Evolutionary conservation across 805 yeast genomes (phyloP), one percentile per base, ranked within the genome.

Genomic region (Cyberlindnera saturnus): DNA sequence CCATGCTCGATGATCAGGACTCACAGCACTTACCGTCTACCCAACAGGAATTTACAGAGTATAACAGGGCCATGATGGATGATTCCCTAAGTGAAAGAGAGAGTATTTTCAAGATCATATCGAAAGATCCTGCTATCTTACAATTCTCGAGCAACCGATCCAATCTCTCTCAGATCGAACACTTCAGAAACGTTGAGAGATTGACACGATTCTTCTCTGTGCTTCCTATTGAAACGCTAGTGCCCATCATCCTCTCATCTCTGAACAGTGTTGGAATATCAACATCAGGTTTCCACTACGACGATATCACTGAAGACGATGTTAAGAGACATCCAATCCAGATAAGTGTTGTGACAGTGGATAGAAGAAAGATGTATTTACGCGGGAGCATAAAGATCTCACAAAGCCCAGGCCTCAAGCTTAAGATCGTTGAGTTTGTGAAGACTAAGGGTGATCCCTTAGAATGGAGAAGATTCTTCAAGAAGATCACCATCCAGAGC

Each of bases 391-490:
- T 79, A 38, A 65, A 64, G 23, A 66, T 79, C 10, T 56, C 65
- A 3, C 59, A 62, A 32, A 55, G 74, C 1, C 70, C 66, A 29
- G 64, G 65, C 26, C 51, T 64, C 41, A 38, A 30, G 38, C 63
- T 73, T 41, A 70, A 74, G 44, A 74, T 71, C 40, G 67, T 82
- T 0, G 77, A 73, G 41, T 81, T 82, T 51, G 60, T 72, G 32
- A 77, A 77, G 50, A 64, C 71, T 3, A 70, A 71, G 31, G 86
- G 85, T 0, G 88, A 82, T 61, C 88, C 89, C 0, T 56, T 82
- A 34, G 89, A 82, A 57, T 82, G 89, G 89, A 69, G 89, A 60
- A 62, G 79, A 14, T 63, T 82, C 16, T 82, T 83, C 62, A 79
- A 79, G 53, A 69, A 70, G 38, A 67, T 79, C 28, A 74, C 81